These are phyloP conservation scores for Lavandula angustifolia DNA, from an alignment of 257 asterid species.

Conservation along the genomic window DNA sequence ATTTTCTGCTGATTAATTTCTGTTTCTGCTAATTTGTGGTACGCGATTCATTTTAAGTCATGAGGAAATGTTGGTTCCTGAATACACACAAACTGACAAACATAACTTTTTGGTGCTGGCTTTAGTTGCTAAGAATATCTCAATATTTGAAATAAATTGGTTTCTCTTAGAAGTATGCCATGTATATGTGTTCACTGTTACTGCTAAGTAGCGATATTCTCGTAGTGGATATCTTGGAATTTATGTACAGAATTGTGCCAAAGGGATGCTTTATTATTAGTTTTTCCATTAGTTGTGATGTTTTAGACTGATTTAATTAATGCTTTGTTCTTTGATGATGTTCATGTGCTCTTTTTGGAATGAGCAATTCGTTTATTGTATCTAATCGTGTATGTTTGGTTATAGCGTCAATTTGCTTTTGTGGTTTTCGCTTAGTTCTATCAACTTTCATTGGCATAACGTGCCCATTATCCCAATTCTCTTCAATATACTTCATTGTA, in stretches of 20 bases:
- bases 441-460: not conserved
- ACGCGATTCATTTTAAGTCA: no score
- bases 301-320: not conserved
- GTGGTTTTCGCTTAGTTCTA: no score
- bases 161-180: not conserved
- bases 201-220: not conserved
- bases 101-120: not conserved
- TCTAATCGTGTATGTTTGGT: not conserved
- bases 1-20: not conserved
- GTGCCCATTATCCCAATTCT: not conserved
- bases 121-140: not conserved
- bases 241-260: not conserved
- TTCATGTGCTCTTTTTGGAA: not conserved
- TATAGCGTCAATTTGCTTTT: not conserved
- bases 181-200: not conserved
- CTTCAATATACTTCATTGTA: not conserved
- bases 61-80: no score
- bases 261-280: not conserved
- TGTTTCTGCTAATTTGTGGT: not conserved
- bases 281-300: constrained; percentile 1
- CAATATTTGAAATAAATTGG: not conserved
- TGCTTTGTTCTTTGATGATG: not conserved
- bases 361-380: not conserved
- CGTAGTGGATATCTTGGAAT: no score
- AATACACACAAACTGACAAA: no score